Evolutionary conservation across 169 alveolate species (phyloP).

Genomic region (Babesia caballi): DNA sequence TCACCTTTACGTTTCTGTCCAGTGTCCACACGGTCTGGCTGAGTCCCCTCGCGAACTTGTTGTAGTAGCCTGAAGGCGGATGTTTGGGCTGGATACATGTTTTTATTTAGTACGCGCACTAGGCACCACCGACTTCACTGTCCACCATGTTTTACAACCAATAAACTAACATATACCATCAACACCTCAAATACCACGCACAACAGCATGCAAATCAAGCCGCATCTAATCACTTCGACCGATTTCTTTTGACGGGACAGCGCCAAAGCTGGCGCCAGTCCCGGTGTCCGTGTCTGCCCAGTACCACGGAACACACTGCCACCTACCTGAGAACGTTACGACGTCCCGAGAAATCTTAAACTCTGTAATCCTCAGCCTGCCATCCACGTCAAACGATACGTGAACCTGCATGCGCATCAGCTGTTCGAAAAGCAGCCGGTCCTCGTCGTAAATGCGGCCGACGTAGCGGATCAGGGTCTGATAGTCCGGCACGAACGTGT

Average conservation of each 20-base stretch:
- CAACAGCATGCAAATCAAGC: too few species aligned
- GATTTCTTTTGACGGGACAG: too few species aligned
- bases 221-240: too few species aligned
- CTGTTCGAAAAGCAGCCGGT: constrained; percentile 44
- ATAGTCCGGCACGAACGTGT: neutral
- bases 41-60: constrained; percentile 32
- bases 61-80: constrained; percentile 9
- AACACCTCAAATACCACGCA: too few species aligned
- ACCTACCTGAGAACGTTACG: constrained; percentile 29
- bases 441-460: constrained; percentile 6
- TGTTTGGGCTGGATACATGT: neutral
- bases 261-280: too few species aligned
- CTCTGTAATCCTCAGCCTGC: neutral
- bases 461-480: neutral
- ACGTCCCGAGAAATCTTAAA: constrained; percentile 27
- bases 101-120: neutral
- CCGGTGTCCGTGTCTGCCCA: too few species aligned
- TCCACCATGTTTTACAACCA: too few species aligned
- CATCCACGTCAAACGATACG: neutral
- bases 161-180: too few species aligned
- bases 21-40: constrained; percentile 43
- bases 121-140: too few species aligned
- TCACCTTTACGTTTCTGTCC: constrained; percentile 11
- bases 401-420: constrained; percentile 26
- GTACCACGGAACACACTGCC: neutral